Evolutionary conservation across 495 filamentous ascomycete genomes (phyloP), one percentile per base, ranked within the genome.

Genomic region (Aspergillus diversus): DNA sequence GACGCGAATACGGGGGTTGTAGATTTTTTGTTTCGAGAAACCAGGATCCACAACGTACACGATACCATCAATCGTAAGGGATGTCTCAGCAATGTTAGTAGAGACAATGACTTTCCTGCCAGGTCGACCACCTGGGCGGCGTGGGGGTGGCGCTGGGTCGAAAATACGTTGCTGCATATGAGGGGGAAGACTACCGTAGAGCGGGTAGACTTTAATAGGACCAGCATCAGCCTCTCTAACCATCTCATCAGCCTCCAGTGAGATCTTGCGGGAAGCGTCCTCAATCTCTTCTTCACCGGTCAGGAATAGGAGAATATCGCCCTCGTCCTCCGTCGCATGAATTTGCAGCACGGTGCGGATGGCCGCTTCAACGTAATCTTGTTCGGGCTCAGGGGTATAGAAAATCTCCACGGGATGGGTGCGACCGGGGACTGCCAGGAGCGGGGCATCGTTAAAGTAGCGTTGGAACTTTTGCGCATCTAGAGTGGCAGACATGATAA

Each of bases 251-350:
- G 84, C 90, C 75, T 99, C 96, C 2, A 97, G 80, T 21, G 83
- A 81, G 64, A 99, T 97, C 69, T 97, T 97, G 33, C 93, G 85
- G 63, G 89, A 90, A 21, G 95, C 92, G 74, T 98, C 96, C 75
- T 99, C 96, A 71, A 99, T 99, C 73, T 99, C 96, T 74, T 99
- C 96, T 71, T 99, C 96, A 70, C 96, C 96, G 34, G 96, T 99
- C 73, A 99, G 80, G 78, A 99, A 99, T 31, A 99, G 78, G 47
- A 99, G 79, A 48, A 99, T 93, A 73, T 99, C 96, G 60, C 96
- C 96, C 71, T 97, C 94, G 0, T 85, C 86, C 69, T 99, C 96
- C 0, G 87, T 89, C 5, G 91, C 91, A 69, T 99, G 96, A 39
- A 99, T 99, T 74, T 98, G 96, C 43, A 98, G 81, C 5, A 98